Percentiles rank a stretch among this genome's conserved stretches.
Conservation (phyloP, 345 rosid genomes). For the Citropsis articulata region DNA sequence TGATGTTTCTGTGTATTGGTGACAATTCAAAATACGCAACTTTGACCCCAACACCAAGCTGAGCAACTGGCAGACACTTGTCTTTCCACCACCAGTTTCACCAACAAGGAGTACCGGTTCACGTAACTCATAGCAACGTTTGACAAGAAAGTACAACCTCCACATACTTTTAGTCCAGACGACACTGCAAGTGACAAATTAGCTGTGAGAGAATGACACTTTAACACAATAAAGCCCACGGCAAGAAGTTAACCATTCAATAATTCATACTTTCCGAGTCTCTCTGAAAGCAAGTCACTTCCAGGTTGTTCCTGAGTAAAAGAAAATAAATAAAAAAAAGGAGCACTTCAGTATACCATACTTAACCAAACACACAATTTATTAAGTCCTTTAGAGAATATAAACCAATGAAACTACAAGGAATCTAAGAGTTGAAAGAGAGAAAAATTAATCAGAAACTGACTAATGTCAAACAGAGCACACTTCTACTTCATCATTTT, state of each 20-base stretch:
- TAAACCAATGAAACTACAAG: not conserved
- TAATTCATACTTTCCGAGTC: constrained; percentile 40
- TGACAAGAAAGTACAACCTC: constrained; percentile 79
- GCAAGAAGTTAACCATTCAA: constrained; percentile 6
- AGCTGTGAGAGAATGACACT: constrained; percentile 12
- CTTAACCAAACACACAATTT: not conserved
- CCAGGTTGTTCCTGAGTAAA: constrained; percentile 46
- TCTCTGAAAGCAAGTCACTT: constrained; percentile 29
- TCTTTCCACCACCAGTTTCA: constrained; percentile 98
- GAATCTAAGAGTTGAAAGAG: not conserved
- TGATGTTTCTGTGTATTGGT: constrained; percentile 91
- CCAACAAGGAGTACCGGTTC: constrained; percentile 99
- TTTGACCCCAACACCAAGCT: constrained; percentile 48
- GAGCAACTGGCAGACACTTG: constrained; percentile 85
- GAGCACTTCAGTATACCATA: not conserved
- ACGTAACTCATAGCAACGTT: constrained; percentile 68
- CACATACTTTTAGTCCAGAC: constrained; percentile 78
- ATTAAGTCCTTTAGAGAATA: not conserved
- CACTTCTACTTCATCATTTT: not conserved
- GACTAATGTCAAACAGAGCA: not conserved
- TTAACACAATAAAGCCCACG: not conserved
- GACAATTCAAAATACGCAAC: constrained; percentile 89
- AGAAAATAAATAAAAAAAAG: not conserved
- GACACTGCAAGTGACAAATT: constrained; percentile 39
- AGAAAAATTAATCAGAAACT: not conserved